Base-by-base conservation (phyloP, 1,284 basidiomycete genomes). In the Ustilago trichophora region DNA sequence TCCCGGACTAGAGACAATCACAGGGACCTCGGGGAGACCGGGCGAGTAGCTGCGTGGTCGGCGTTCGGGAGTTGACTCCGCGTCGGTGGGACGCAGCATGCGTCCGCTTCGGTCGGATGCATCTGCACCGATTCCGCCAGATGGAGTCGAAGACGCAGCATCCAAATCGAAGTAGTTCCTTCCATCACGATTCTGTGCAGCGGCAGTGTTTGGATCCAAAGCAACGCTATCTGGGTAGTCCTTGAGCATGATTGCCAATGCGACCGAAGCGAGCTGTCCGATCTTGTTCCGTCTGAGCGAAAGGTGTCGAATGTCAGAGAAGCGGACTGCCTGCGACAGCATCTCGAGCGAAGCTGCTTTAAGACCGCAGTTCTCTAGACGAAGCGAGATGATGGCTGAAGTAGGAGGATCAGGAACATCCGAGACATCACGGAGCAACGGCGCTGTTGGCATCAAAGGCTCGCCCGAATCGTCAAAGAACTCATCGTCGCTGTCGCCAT, bases 271-370 rank as follows among this genome's bases (percentile, higher is more conserved):
- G 9, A 56, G 43, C 32, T 57, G 57, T 10, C 53, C 56, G 41
- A 79, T 74, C 44, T 57, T 57, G 65, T 78, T 78, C 27, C 72
- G 68, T 24, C 77, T 70, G 7, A 81, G 59, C 22, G 75, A 78
- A 6, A 81, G 50, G 33, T 81, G 79, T n/a, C 65, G 68, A 8
- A 81, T 57, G 15, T 72, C 66, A 6, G 77, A 79, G 38, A 52
- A 60, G 2, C 77, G 76, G 21, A 81, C 73, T 6, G 72, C 62
- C 18, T 75, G 58, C 1, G 75, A 72, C 0, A 81, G 50, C 47
- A 70, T 44, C 29, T 79, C 77, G 25, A 80, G 56, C 18, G 75
- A 51, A 10, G 60, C 53, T 3, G 72, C 55, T 32, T 72, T 68
- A 12, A 81, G 57, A 10, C 57, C 60, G 37, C 78, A 79, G 26